These are phyloP conservation scores for Alternaria arbusti DNA, from an alignment of 2,329 filamentous ascomycete genomes.

Conservation along the genomic window DNA sequence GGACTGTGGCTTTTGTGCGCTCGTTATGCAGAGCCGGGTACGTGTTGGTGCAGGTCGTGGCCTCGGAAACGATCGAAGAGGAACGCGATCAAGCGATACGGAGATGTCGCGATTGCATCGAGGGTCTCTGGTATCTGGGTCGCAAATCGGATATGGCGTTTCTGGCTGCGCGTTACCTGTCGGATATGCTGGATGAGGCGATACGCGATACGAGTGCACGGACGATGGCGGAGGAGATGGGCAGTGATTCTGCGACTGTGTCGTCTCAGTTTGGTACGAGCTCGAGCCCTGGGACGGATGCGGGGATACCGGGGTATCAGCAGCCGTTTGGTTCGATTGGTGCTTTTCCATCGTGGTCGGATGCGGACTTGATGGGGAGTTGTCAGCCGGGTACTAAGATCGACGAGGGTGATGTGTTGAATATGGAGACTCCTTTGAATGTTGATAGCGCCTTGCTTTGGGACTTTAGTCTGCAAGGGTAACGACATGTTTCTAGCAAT, in stretches of 20 bases:
- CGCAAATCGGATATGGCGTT: conserved; percentile 62
- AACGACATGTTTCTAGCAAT: no score
- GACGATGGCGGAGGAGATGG: neutral
- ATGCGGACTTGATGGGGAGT: neutral
- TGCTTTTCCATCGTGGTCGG: neutral
- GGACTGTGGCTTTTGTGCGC: conserved; percentile 56
- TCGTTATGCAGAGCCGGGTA: conserved; percentile 8
- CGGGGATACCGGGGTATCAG: neutral
- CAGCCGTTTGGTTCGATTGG: neutral
- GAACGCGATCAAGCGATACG: conserved; percentile 32
- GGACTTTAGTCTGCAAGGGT: neutral
- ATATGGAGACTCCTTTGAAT: neutral
- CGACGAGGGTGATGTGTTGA: neutral
- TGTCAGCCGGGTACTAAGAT: neutral
- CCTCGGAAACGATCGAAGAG: neutral
- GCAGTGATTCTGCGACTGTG: neutral
- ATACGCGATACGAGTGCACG: neutral
- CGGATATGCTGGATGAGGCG: conserved; percentile 24
- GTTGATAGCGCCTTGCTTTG: neutral
- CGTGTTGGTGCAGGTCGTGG: conserved; percentile 18
- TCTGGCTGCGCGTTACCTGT: conserved; percentile 44
- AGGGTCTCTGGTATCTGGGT: conserved; percentile 61
- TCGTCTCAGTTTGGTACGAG: neutral
- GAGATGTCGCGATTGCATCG: conserved; percentile 57
- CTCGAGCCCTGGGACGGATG: neutral